Percentiles rank a stretch among this genome's conserved stretches.
phyloP scores from a whole-genome alignment of 352 stramenopile species.

The Phytopythium vexans region DNA sequence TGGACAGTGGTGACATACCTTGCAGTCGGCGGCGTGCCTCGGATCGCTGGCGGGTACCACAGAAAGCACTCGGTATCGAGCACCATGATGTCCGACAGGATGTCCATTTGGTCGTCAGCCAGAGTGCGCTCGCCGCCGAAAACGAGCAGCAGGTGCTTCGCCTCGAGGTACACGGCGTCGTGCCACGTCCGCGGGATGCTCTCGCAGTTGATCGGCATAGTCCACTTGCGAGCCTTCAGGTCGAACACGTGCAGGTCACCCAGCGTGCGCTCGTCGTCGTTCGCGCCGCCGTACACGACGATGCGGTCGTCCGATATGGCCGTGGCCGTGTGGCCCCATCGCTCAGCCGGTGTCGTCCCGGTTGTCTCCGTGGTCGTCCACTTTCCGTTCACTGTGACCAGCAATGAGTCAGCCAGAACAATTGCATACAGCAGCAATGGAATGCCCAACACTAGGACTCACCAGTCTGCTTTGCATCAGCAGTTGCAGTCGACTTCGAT shows the following conservation, averaged over 20 bases:
- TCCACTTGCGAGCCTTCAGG: conserved; percentile 69
- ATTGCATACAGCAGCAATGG: conserved; percentile 5
- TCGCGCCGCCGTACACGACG: conserved; percentile 90
- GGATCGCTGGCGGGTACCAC: conserved; percentile 91
- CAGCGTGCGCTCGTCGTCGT: conserved; percentile 80
- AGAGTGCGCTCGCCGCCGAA: conserved; percentile 88
- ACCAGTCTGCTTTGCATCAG: conserved; percentile 20
- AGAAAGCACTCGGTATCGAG: conserved; percentile 93
- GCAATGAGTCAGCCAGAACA: neutral
- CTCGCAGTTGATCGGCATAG: conserved; percentile 86
- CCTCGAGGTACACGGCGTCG: conserved; percentile 83
- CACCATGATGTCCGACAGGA: conserved; percentile 86
- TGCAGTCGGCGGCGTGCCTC: conserved; percentile 51
- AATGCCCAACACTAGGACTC: conserved; percentile 1
- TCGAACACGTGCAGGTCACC: conserved; percentile 88
- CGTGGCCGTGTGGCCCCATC: conserved; percentile 91
- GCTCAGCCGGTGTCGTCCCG: conserved; percentile 26
- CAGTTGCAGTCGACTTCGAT: conserved; percentile 11
- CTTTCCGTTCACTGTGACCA: conserved; percentile 28
- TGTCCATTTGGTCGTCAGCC: conserved; percentile 56
- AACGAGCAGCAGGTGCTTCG: conserved; percentile 88
- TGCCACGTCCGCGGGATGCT: conserved; percentile 89
- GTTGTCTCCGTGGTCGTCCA: neutral
- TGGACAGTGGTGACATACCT: conserved; percentile 7
- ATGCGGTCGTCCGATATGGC: conserved; percentile 84